Evolutionary conservation across 306 rosid species (phyloP), one percentile per base, ranked within the genome.

Genomic region (Corylus heterophylla): DNA sequence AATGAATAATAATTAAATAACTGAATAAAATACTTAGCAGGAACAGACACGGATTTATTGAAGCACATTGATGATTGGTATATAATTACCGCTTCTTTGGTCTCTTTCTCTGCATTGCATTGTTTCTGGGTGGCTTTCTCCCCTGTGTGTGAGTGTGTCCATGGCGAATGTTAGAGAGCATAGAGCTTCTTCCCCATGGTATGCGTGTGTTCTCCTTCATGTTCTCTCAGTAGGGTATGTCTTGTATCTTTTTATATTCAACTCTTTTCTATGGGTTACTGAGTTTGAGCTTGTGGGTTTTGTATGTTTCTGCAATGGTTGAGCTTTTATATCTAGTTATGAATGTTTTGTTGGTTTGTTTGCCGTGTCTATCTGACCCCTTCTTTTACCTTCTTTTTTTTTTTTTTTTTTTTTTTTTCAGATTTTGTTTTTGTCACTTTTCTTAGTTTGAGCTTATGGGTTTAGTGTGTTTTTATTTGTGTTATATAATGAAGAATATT

Each of bases 131-230:
- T 69, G 49, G 81, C 75, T 47, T 54, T 66, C 48, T 22, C 48
- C 55, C 45, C 64, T 73, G 47, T 76, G 39, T 80, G 35, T 1
- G 66, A 48, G 72, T 63, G 72, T 73, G 69, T 68, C 79, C 78
- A 89, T 90, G 93, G 91, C 79, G 51, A 76, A 73, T 75, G 82
- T 47, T 37, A 75, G 27, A 49, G 71, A 20, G 52, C 77, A 56
- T 5, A 52, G 51, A 76, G 73, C 78, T 80, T 76, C 42, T 81
- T 71, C 73, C 80, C 78, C 82, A 74, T 76, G 91, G 93, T 91
- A 88, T 77, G 84, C 73, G 29, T 74, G 20, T 64, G 6, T 82
- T 78, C 76, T 69, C 78, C 79, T 79, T 82, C 73, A 27, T 54
- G 27, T 77, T 83, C 77, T 71, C 27, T 69, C 62, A 9, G 73